A percentile compares a stretch with the other conserved stretches of the same genome.
Conservation (phyloP, 495 filamentous ascomycete species). For the Penicillium nucicola region DNA sequence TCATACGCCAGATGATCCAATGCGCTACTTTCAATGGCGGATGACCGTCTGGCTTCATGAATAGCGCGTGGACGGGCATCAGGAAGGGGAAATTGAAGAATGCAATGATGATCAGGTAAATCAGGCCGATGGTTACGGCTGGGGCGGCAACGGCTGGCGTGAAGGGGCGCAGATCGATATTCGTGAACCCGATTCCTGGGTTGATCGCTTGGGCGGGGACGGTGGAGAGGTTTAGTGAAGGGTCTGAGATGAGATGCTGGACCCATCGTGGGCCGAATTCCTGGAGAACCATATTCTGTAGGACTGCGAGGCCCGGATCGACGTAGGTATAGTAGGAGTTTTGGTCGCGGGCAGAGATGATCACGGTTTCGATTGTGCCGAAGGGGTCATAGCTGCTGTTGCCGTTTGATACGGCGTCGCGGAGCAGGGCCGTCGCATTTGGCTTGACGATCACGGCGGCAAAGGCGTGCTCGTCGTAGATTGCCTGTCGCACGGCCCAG, state of each 20-base stretch:
- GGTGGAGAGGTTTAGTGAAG: slow-evolving; percentile 27
- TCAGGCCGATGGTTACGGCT: slow-evolving; percentile 62
- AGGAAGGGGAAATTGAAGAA: slow-evolving; percentile 73
- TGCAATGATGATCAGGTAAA: slow-evolving; percentile 71
- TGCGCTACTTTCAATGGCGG: slow-evolving; percentile 60
- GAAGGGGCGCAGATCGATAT: slow-evolving; percentile 63
- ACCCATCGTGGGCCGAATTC: slow-evolving; percentile 55
- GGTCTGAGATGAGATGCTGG: slow-evolving; percentile 27
- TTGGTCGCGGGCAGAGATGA: slow-evolving; percentile 58
- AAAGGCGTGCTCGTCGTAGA: slow-evolving; percentile 62
- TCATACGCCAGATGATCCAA: slow-evolving; percentile 58
- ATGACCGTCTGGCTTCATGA: slow-evolving; percentile 47
- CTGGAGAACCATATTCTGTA: slow-evolving; percentile 42
- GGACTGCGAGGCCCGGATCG: slow-evolving; percentile 42
- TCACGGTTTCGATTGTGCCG: slow-evolving; percentile 58
- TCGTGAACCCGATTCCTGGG: slow-evolving; percentile 60
- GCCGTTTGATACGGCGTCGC: slow-evolving; percentile 50
- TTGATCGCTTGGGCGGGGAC: slow-evolving; percentile 55
- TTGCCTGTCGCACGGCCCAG: slow-evolving; percentile 53
- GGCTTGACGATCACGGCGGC: slow-evolving; percentile 63
- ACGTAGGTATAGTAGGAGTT: slow-evolving; percentile 53
- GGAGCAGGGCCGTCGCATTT: slow-evolving; percentile 61
- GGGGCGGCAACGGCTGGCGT: slow-evolving; percentile 52
- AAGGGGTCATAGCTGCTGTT: slow-evolving; percentile 63
- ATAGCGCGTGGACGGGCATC: slow-evolving; percentile 62